phyloP scores from a whole-genome alignment of 2,329 filamentous ascomycete species.

The Thielaviopsis euricoi region DNA sequence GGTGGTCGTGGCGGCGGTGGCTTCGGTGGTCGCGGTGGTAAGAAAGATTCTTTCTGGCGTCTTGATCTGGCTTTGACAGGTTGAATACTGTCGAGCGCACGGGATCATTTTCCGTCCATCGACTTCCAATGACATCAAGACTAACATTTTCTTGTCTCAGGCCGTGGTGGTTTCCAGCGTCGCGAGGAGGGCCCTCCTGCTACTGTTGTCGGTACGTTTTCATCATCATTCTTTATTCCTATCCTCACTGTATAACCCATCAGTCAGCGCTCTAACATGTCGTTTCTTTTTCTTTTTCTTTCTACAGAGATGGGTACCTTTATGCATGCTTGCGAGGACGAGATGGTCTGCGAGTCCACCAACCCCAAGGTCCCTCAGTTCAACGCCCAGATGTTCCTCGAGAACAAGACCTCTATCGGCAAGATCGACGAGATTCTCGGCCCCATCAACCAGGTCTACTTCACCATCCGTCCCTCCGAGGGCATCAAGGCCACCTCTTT shows the following conservation, averaged over 20 bases:
- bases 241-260: not conserved
- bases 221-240: not conserved
- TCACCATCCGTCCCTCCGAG: conserved; percentile 94
- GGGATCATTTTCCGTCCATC: not conserved
- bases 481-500: conserved; percentile 90
- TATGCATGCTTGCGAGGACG: conserved; percentile 87
- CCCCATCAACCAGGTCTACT: conserved; percentile 94
- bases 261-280: not conserved
- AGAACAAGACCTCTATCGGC: conserved; percentile 93
- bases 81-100: not conserved
- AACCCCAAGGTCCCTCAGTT: conserved; percentile 97
- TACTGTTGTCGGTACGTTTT: conserved; percentile 20
- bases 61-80: not conserved
- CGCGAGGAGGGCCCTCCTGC: conserved; percentile 25
- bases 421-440: conserved; percentile 98
- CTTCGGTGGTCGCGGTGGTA: conserved; percentile 21
- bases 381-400: conserved; percentile 96
- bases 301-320: conserved; percentile 75
- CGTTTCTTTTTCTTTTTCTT: not conserved
- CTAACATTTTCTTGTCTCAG: conserved; percentile 11
- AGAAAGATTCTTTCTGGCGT: conserved; percentile 16
- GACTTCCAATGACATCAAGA: not conserved
- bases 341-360: conserved; percentile 91
- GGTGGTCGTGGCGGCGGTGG: conserved; percentile 20
- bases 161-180: conserved; percentile 24